Evolutionary conservation across 257 asterid species (phyloP).

Genomic region (Penstemon newberryi): DNA sequence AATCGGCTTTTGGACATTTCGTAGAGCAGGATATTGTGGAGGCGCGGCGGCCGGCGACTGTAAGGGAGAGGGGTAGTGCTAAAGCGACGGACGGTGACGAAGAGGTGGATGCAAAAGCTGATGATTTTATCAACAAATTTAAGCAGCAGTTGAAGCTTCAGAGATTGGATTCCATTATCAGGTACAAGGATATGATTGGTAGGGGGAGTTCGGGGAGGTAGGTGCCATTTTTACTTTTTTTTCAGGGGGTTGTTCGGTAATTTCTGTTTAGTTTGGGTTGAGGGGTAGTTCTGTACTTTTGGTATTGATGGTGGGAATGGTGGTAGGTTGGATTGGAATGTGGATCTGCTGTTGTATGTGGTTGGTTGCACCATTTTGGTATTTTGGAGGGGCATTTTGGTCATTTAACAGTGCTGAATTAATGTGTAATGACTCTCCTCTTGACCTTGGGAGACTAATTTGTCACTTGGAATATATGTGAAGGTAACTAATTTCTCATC

Average conservation of each 20-base stretch:
- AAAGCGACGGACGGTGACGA: conserved; percentile 47
- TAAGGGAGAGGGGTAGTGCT: conserved; percentile 43
- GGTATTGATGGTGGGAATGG: neutral
- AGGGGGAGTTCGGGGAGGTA: conserved; percentile 50
- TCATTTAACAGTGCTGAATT: conserved; percentile 16
- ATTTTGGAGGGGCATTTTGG: conserved; percentile 42
- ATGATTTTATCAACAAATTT: conserved; percentile 75
- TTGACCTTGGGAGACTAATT: conserved; percentile 5
- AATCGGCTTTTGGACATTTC: conserved; percentile 47
- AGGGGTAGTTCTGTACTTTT: conserved; percentile 31
- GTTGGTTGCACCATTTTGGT: conserved; percentile 33
- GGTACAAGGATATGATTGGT: conserved; percentile 71
- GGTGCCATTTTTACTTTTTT: neutral
- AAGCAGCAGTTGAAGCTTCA: conserved; percentile 84
- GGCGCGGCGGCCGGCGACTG: conserved; percentile 70
- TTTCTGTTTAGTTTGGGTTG: conserved; percentile 29
- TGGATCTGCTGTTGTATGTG: conserved; percentile 32
- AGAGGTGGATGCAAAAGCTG: conserved; percentile 77
- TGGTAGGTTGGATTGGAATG: conserved; percentile 21
- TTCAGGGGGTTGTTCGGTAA: conserved; percentile 34
- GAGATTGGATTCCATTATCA: conserved; percentile 73
- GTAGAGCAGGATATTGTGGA: conserved; percentile 50
- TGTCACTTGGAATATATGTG: neutral
- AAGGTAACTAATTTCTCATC: neutral
- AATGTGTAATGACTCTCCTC: neutral